These are phyloP conservation scores for Dianthus caryophyllus DNA, from an alignment of 148 eudicot species.

Conservation along the genomic window DNA sequence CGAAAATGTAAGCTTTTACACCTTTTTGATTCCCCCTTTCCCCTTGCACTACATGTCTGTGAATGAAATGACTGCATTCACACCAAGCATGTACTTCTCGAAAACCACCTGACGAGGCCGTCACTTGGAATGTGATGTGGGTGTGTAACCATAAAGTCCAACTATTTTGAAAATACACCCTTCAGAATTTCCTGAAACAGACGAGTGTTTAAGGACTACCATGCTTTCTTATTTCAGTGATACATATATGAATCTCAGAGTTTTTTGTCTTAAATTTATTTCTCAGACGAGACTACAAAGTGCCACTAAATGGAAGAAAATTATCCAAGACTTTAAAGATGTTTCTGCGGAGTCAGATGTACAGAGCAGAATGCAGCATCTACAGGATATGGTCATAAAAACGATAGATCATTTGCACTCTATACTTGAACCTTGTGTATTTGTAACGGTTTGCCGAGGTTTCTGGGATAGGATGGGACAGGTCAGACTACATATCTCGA, in stretches of 20 bases:
- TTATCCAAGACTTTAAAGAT: constrained; percentile 64
- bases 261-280: not conserved
- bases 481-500: constrained; percentile 20
- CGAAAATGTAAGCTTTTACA: constrained; percentile 52
- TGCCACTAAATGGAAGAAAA: constrained; percentile 59
- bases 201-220: not conserved
- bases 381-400: constrained; percentile 46
- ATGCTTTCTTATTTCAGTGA: too few species aligned
- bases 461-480: constrained; percentile 87
- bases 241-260: not conserved
- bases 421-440: constrained; percentile 47
- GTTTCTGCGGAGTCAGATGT: constrained; percentile 49
- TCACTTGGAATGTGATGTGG: too few species aligned
- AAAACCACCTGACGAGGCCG: too few species aligned
- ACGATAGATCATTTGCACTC: constrained; percentile 54
- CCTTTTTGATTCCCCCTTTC: not conserved
- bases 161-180: too few species aligned
- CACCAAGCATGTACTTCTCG: too few species aligned
- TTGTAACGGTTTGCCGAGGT: constrained; percentile 51
- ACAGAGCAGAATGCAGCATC: constrained; percentile 56
- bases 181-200: not conserved
- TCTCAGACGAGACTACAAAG: constrained; percentile 53
- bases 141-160: too few species aligned
- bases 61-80: not conserved
- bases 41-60: too few species aligned